Conservation (phyloP, 148 eudicot genomes). For the Cornus florida region DNA sequence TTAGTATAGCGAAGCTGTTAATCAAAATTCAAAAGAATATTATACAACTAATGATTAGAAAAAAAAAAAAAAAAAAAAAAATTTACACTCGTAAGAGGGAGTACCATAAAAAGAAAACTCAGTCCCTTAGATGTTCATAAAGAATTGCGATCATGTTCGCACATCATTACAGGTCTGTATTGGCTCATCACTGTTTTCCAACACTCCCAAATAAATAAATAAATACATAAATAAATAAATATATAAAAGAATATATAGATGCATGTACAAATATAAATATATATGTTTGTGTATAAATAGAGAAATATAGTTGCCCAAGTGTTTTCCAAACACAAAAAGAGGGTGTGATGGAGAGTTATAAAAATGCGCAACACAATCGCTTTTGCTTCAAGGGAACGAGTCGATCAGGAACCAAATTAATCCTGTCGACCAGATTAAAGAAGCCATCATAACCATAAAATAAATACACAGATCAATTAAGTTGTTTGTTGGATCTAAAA, state of each 20-base stretch:
- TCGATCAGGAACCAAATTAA: slow-evolving; percentile 40
- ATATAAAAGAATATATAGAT: too few species aligned
- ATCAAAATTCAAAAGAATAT: not conserved
- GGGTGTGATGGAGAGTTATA: slow-evolving; percentile 5
- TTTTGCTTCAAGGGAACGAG: slow-evolving; percentile 92
- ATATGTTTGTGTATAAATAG: not conserved
- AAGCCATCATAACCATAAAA: slow-evolving; percentile 10
- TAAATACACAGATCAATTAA: too few species aligned
- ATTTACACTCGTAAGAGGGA: not conserved
- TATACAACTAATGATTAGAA: not conserved
- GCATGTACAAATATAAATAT: not conserved
- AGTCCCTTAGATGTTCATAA: slow-evolving; percentile 82
- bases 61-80: not conserved
- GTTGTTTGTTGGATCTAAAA: too few species aligned
- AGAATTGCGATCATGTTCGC: slow-evolving; percentile 72
- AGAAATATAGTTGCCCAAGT: slow-evolving; percentile 41
- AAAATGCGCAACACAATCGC: slow-evolving; percentile 36
- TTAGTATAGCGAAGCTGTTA: not conserved
- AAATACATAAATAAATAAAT: slow-evolving; percentile 18
- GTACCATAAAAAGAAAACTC: slow-evolving; percentile 24
- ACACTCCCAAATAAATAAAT: not conserved
- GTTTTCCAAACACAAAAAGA: slow-evolving; percentile 13
- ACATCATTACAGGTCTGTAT: slow-evolving; percentile 85
- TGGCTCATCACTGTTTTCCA: slow-evolving; percentile 49
- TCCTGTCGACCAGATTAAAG: slow-evolving; percentile 38